phyloP scores from a whole-genome alignment of 768 basidiomycete species.

The Tephrocybe sp. region DNA sequence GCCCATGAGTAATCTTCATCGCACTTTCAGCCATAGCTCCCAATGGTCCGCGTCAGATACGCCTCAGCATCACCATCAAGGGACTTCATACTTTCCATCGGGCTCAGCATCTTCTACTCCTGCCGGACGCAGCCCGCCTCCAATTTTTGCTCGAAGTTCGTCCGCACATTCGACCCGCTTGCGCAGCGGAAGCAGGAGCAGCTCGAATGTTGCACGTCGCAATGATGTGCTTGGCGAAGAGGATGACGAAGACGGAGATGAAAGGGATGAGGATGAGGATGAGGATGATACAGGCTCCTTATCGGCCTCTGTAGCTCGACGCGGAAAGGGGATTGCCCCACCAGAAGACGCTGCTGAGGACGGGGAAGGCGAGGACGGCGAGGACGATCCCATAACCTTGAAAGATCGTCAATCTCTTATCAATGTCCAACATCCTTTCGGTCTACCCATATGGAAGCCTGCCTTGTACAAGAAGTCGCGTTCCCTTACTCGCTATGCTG shows the following conservation, averaged over 20 bases:
- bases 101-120: constrained; percentile 40
- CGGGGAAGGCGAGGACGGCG: constrained; percentile 38
- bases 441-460: constrained; percentile 99
- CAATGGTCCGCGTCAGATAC: constrained; percentile 57
- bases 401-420: constrained; percentile 97
- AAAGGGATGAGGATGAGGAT: constrained; percentile 33
- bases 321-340: constrained; percentile 43
- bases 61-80: constrained; percentile 64
- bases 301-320: constrained; percentile 20
- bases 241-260: constrained; percentile 50
- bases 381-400: constrained; percentile 88
- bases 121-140: constrained; percentile 41
- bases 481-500: constrained; percentile 93
- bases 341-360: constrained; percentile 39
- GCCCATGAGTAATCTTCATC: constrained; percentile 36
- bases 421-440: constrained; percentile 98
- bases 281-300: constrained; percentile 24
- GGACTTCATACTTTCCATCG: constrained; percentile 61
- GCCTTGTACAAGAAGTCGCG: constrained; percentile 97
- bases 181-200: constrained; percentile 64
- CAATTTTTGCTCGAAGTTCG: constrained; percentile 44
- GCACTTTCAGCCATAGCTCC: constrained; percentile 52
- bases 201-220: constrained; percentile 42
- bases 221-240: constrained; percentile 50
- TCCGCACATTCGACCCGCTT: constrained; percentile 49